phyloP scores from a whole-genome alignment of 2,329 filamentous ascomycete genomes.

The Aspergillus sp. region DNA sequence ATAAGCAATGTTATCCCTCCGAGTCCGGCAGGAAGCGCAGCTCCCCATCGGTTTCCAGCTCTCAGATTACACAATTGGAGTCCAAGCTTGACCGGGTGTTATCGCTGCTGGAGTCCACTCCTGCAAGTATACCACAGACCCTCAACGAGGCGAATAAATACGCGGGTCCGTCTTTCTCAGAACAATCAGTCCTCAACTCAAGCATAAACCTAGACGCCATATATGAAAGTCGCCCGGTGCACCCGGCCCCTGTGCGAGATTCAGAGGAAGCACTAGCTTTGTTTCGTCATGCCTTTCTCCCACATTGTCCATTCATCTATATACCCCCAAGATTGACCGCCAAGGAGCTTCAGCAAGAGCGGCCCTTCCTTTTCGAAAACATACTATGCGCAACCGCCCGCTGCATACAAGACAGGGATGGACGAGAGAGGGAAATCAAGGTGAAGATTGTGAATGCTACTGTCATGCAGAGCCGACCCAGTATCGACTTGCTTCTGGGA shows the following conservation, averaged over 20 bases:
- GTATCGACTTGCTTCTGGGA: slow-evolving; percentile 1
- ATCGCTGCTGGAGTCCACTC: background rate
- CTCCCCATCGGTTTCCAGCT: background rate
- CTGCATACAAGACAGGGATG: background rate
- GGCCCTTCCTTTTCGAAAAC: background rate
- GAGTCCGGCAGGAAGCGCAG: background rate
- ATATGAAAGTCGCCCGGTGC: no score
- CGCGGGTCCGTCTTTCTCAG: background rate
- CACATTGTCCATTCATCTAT: background rate
- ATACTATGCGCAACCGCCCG: background rate
- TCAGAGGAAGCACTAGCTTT: background rate
- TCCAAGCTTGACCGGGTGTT: slow-evolving; percentile 1
- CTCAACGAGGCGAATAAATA: background rate
- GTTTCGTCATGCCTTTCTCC: slow-evolving; percentile 1
- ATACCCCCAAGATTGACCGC: background rate
- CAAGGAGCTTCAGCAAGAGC: background rate
- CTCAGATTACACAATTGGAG: background rate
- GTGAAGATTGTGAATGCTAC: background rate
- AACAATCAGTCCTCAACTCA: background rate
- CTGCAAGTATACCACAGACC: background rate
- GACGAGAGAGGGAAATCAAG: background rate
- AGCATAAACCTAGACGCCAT: background rate
- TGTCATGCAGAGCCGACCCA: background rate
- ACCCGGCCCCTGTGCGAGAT: background rate
- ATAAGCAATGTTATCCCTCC: slow-evolving; percentile 1